A percentile compares a stretch with the other conserved stretches of the same genome.
Evolutionary conservation across 805 yeast genomes (phyloP).

Genomic region (Spencermartinsiella europaea): DNA sequence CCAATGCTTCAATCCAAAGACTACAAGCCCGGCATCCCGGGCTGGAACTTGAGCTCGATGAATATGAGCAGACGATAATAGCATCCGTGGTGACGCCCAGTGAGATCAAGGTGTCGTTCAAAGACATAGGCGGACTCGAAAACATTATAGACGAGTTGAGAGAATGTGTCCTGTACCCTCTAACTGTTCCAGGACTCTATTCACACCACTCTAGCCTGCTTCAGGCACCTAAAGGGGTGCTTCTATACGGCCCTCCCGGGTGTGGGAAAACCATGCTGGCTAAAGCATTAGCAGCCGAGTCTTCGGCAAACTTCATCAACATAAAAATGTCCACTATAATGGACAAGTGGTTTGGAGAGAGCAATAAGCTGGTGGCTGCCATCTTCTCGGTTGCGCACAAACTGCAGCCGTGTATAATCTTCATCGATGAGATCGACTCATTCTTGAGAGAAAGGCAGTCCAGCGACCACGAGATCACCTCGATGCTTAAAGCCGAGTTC

Average conservation of each 20-base stretch:
- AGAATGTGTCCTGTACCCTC: conserved; percentile 84
- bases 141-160: conserved; percentile 74
- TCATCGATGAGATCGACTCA: conserved; percentile 95
- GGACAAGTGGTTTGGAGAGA: conserved; percentile 98
- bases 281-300: conserved; percentile 86
- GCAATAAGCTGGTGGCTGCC: conserved; percentile 90
- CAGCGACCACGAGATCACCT: conserved; percentile 90
- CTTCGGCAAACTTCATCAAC: conserved; percentile 86
- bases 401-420: conserved; percentile 88
- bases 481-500: conserved; percentile 90
- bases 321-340: conserved; percentile 88
- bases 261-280: conserved; percentile 98
- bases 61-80: conserved; percentile 73
- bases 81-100: conserved; percentile 78
- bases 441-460: conserved; percentile 81
- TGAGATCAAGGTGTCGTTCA: conserved; percentile 71
- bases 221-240: conserved; percentile 91
- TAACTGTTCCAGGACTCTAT: conserved; percentile 69
- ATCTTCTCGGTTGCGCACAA: conserved; percentile 84
- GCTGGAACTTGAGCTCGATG: conserved; percentile 48
- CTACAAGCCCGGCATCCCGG: conserved; percentile 57
- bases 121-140: conserved; percentile 87
- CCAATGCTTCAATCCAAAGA: conserved; percentile 50
- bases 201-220: conserved; percentile 60
- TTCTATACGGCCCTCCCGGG: conserved; percentile 94